phyloP scores from a whole-genome alignment of 2,329 filamentous ascomycete species.

The Arthrobotrys pseudoclavata region DNA sequence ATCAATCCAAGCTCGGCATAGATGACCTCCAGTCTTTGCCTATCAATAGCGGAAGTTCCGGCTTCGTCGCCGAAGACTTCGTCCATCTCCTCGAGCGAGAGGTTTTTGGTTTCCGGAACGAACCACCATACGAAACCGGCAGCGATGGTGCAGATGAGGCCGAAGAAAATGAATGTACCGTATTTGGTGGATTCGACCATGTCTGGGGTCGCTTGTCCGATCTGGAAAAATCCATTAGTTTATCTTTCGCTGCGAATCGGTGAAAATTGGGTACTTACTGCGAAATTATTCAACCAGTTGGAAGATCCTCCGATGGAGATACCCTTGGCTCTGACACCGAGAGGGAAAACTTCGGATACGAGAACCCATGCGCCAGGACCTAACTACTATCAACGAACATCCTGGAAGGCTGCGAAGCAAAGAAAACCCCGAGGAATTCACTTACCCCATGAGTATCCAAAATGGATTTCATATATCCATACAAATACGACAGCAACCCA shows the following conservation, averaged over 20 bases:
- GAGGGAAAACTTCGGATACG: constrained; percentile 75
- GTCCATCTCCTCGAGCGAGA: constrained; percentile 72
- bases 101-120: constrained; percentile 73
- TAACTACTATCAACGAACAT: constrained; percentile 53
- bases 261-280: constrained; percentile 64
- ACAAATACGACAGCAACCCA: constrained; percentile 73
- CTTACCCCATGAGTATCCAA: constrained; percentile 73
- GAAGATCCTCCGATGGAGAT: constrained; percentile 75
- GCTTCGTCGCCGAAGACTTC: constrained; percentile 66
- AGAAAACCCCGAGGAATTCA: constrained; percentile 50
- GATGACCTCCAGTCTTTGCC: constrained; percentile 44
- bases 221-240: constrained; percentile 62
- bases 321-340: constrained; percentile 74
- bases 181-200: constrained; percentile 73
- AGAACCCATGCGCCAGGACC: constrained; percentile 1
- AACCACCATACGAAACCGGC: constrained; percentile 71
- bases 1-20: constrained; percentile 49
- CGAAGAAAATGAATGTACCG: constrained; percentile 75
- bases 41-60: constrained; percentile 55
- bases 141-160: constrained; percentile 70
- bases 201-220: constrained; percentile 75
- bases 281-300: constrained; percentile 77
- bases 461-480: constrained; percentile 75
- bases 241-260: background rate
- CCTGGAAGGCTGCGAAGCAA: constrained; percentile 2